These are phyloP conservation scores for Didymella sp. DNA, from an alignment of 2,329 filamentous ascomycete genomes.

Conservation along the genomic window DNA sequence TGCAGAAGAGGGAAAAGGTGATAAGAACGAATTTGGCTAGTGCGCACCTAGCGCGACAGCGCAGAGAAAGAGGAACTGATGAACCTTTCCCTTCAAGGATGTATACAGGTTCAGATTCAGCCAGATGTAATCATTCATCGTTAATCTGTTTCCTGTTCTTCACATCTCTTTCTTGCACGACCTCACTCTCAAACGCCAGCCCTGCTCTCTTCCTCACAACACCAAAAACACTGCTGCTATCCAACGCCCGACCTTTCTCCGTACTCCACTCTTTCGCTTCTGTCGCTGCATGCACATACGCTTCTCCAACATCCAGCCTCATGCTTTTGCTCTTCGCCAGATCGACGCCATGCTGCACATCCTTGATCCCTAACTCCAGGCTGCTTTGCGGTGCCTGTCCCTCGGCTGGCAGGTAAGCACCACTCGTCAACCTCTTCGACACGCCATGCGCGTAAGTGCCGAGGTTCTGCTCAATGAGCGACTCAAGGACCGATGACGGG, in stretches of 20 bases:
- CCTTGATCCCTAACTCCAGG: constrained; percentile 60
- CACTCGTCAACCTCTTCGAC: constrained; percentile 36
- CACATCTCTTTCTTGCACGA: constrained; percentile 31
- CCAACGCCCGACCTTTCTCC: constrained; percentile 49
- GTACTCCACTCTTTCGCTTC: constrained; percentile 53
- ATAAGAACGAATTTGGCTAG: too few species aligned
- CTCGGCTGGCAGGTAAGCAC: constrained; percentile 33
- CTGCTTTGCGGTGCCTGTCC: constrained; percentile 56
- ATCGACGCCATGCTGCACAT: constrained; percentile 59
- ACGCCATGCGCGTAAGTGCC: constrained; percentile 37
- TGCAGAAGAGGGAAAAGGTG: too few species aligned
- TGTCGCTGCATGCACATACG: constrained; percentile 54
- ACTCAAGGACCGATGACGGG: constrained; percentile 51
- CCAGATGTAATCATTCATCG: neutral
- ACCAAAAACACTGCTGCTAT: constrained; percentile 62
- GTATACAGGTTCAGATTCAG: neutral
- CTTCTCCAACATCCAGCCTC: constrained; percentile 52
- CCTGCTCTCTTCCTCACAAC: constrained; percentile 55
- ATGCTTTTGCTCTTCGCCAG: constrained; percentile 52
- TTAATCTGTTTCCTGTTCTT: neutral
- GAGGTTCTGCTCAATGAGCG: constrained; percentile 50
- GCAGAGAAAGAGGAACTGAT: too few species aligned
- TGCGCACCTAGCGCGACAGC: too few species aligned
- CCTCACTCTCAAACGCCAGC: constrained; percentile 54
- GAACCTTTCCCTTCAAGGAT: too few species aligned